A percentile compares a stretch with the other conserved stretches of the same genome.
These are phyloP conservation scores for Solanum virginianum DNA, from an alignment of 257 asterid species.

Conservation along the genomic window DNA sequence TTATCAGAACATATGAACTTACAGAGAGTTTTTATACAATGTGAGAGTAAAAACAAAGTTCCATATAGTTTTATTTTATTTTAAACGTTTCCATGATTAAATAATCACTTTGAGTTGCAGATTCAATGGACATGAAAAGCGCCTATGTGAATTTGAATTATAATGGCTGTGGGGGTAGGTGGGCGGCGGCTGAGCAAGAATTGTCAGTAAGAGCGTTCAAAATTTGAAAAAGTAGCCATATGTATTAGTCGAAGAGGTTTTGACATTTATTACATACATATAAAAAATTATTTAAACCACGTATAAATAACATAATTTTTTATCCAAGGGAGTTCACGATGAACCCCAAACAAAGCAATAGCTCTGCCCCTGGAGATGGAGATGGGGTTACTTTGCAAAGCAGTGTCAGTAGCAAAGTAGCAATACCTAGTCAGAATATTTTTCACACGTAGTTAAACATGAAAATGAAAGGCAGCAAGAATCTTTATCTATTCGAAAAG, in stretches of 20 bases:
- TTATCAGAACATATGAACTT: background rate
- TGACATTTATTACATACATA: too few relatives aligned
- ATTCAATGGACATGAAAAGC: background rate
- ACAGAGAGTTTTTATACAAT: too few relatives aligned
- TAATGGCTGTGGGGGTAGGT: background rate
- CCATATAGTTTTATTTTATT: background rate
- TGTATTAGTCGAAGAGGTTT: too few relatives aligned
- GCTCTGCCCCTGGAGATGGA: too few relatives aligned
- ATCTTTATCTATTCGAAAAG: too few relatives aligned
- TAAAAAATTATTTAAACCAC: too few relatives aligned
- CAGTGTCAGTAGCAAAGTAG: background rate
- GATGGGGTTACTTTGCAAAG: background rate
- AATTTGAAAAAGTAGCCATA: too few relatives aligned
- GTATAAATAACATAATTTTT: too few relatives aligned
- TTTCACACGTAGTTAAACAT: background rate
- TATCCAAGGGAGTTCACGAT: too few relatives aligned
- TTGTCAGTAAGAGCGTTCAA: too few relatives aligned
- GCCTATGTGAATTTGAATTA: background rate
- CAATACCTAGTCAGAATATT: background rate
- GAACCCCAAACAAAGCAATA: too few relatives aligned
- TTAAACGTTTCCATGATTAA: background rate
- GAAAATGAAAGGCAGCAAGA: background rate
- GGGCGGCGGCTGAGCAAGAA: too few relatives aligned
- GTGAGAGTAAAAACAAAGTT: background rate
- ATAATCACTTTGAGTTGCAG: background rate